Conservation (phyloP, 345 rosid genomes). For the Euphorbia peplus region DNA sequence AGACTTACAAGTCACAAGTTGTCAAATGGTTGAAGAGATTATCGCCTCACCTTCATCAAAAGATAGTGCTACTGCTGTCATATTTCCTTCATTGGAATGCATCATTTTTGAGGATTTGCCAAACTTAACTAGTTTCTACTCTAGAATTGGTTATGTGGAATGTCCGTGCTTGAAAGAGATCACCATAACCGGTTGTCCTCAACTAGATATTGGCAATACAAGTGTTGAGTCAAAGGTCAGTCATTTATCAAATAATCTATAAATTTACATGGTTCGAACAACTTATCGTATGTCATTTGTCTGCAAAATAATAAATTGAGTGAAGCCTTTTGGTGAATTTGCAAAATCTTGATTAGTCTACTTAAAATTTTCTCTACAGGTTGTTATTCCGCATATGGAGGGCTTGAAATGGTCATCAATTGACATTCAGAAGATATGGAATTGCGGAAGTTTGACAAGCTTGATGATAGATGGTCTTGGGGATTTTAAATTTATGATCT, state of each 20-base stretch:
- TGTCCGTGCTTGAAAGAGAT: not conserved
- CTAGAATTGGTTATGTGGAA: not conserved
- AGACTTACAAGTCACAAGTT: conserved; percentile 8
- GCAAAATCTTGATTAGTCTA: too few species aligned
- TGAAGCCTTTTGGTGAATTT: too few species aligned
- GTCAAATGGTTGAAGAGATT: conserved; percentile 4
- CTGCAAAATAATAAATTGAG: too few species aligned
- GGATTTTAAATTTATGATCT: conserved; percentile 4
- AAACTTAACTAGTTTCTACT: not conserved
- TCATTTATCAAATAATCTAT: too few species aligned
- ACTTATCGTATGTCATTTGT: too few species aligned
- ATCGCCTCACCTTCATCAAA: not conserved
- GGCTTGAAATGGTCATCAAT: not conserved
- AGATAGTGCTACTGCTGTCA: not conserved
- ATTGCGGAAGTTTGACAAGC: not conserved
- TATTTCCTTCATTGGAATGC: not conserved
- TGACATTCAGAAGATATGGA: not conserved
- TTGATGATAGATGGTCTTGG: not conserved
- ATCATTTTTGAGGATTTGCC: not conserved
- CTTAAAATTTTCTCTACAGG: not conserved
- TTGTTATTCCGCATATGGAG: conserved; percentile 10
- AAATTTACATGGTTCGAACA: too few species aligned
- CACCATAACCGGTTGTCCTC: not conserved
- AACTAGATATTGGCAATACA: not conserved
- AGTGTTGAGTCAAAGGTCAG: not conserved